phyloP scores from a whole-genome alignment of 2,329 filamentous ascomycete species.

The Cordyceps farinosa region DNA sequence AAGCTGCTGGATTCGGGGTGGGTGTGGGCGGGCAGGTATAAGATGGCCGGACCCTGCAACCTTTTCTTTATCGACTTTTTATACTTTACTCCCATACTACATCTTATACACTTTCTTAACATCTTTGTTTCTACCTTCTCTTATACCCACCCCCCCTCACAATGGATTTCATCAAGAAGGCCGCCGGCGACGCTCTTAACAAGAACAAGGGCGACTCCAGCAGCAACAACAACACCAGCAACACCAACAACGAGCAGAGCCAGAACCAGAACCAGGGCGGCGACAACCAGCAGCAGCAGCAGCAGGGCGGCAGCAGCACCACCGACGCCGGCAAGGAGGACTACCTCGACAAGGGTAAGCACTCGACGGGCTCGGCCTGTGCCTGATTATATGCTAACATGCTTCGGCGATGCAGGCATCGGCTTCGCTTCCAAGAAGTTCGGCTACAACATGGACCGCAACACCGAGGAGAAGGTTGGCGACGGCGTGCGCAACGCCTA shows the following conservation, averaged over 20 bases:
- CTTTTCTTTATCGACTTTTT: conserved; percentile 1
- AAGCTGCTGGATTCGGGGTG: not conserved
- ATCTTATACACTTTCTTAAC: not conserved
- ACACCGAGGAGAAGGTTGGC: conserved; percentile 39
- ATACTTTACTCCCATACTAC: not conserved
- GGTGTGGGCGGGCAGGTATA: conserved; percentile 18
- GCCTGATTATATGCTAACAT: not conserved
- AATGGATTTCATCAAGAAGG: conserved; percentile 41
- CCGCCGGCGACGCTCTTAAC: conserved; percentile 22
- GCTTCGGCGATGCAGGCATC: conserved; percentile 26
- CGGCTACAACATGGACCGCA: conserved; percentile 32
- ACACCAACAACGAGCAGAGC: conserved; percentile 7
- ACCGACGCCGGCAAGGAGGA: conserved; percentile 27
- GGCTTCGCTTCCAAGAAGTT: conserved; percentile 31
- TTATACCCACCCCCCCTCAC: conserved; percentile 19
- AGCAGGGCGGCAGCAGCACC: conserved; percentile 2
- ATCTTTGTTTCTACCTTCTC: not conserved
- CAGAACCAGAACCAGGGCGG: conserved; percentile 17
- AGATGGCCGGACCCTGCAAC: conserved; percentile 19
- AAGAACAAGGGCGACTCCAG: conserved; percentile 20
- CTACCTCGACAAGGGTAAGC: conserved; percentile 38
- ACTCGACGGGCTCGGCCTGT: not conserved
- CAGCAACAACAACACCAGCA: not conserved
- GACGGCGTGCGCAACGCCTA: conserved; percentile 33
- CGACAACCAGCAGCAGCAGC: conserved; percentile 16